phyloP scores from a whole-genome alignment of 1,139 yeast species.

The Lodderomyces parapsilosis region DNA sequence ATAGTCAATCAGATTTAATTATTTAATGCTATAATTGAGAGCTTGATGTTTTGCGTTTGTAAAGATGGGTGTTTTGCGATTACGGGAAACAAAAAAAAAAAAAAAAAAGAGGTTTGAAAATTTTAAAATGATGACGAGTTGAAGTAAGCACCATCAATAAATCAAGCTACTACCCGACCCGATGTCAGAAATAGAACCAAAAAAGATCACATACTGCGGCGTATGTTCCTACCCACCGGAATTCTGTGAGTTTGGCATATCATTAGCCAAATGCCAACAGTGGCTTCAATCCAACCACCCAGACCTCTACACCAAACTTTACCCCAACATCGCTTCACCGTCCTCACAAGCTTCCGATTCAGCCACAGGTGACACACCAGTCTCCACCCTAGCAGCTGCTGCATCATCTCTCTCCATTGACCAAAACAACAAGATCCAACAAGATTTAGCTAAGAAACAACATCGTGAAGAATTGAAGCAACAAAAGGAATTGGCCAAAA shows the following conservation, averaged over 20 bases:
- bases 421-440: conserved; percentile 77
- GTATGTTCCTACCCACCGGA: conserved; percentile 89
- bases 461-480: conserved; percentile 87
- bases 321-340: conserved; percentile 56
- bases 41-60: too few species aligned
- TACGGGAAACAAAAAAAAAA: neutral
- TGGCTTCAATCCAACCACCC: conserved; percentile 69
- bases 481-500: conserved; percentile 79
- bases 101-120: neutral
- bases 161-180: conserved; percentile 3
- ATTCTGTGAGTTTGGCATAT: conserved; percentile 89
- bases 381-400: conserved; percentile 27
- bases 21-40: too few species aligned
- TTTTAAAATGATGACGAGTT: neutral
- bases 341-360: neutral
- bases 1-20: too few species aligned
- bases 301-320: conserved; percentile 57
- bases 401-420: conserved; percentile 58
- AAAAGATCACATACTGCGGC: conserved; percentile 67
- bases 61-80: neutral
- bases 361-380: neutral
- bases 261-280: conserved; percentile 76
- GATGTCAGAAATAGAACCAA: conserved; percentile 42
- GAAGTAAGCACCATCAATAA: neutral
- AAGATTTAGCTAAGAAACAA: conserved; percentile 82